Percentiles rank a stretch among this genome's conserved stretches.
phyloP scores from a whole-genome alignment of 306 rosid genomes.

The Casuarina glauca region DNA sequence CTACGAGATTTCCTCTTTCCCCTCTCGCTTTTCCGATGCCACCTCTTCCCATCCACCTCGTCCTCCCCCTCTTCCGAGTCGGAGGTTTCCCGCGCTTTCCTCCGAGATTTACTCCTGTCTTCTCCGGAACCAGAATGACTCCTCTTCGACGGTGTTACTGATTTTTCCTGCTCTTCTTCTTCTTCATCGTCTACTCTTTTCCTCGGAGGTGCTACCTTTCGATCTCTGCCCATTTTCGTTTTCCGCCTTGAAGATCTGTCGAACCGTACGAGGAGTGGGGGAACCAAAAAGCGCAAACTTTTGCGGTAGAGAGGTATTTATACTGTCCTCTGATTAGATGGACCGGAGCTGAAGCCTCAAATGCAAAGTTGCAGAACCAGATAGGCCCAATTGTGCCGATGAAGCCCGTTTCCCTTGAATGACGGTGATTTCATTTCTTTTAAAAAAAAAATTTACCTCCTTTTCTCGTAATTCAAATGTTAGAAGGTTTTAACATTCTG shows the following conservation, averaged over 20 bases:
- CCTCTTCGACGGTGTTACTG: slow-evolving; percentile 32
- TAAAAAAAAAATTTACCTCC: no score
- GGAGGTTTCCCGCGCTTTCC: slow-evolving; percentile 48
- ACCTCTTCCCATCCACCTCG: slow-evolving; percentile 20
- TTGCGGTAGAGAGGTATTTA: neutral
- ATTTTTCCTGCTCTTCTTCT: slow-evolving; percentile 29
- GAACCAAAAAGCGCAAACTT: neutral
- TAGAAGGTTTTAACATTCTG: no score
- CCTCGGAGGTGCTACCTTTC: slow-evolving; percentile 26
- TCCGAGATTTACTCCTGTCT: slow-evolving; percentile 41
- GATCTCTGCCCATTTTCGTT: slow-evolving; percentile 52
- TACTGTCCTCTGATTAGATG: neutral
- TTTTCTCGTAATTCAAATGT: no score
- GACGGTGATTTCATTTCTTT: no score
- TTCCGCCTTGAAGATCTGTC: slow-evolving; percentile 6
- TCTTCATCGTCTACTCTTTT: slow-evolving; percentile 25
- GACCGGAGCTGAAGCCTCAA: neutral
- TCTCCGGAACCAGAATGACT: slow-evolving; percentile 29
- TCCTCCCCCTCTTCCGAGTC: slow-evolving; percentile 43
- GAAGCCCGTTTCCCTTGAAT: no score
- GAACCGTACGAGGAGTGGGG: slow-evolving; percentile 11
- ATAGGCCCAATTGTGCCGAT: neutral
- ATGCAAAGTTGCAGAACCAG: neutral
- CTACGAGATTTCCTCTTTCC: slow-evolving; percentile 56
- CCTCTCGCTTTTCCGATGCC: slow-evolving; percentile 24